Evolutionary conservation across 306 rosid species (phyloP), one percentile per base, ranked within the genome.

Genomic region (Psophocarpus tetragonolobus): DNA sequence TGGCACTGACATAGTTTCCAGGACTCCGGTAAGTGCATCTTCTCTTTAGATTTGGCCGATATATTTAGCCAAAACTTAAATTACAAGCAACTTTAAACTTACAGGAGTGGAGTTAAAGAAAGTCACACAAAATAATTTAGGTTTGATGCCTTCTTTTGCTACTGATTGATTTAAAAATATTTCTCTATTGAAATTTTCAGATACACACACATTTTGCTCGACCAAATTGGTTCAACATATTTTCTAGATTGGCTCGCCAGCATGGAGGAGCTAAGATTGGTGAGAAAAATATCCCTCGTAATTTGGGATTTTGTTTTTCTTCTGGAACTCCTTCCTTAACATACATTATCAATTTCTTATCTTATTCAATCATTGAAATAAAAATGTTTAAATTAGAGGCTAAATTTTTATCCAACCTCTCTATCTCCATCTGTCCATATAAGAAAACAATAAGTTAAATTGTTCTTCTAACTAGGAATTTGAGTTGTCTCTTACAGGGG

Each of bases 211-310:
- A 88, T 81, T 93, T 93, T 82, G 85, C 89, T 27, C 57, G 96
- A 21, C 97, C 98, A 69, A 87, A 90, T 69, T 93, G 94, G 98
- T 82, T 68, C 84, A 79, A 60, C 87, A 87, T 88, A 87, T 91
- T 93, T 85, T 87, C 97, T 35, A 90, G 77, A 69, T 75, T 93
- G 85, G 90, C 89, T 81, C 82, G 80, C 38, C 83, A 80, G 74
- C 98, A 93, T 48, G 87, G 66, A 78, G 88, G 86, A 91, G 87
- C 88, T 60, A 87, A 84, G 75, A 87, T 93, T 64, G 98, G 98
- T 93, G 82, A 85, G 96, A 75, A n/a, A 23, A 76, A 68, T 27
- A 15, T 36, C 5, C 12, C 47, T 74, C 13, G 4, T 72, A 7
- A 64, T 18, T 64, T 38, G 47, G 24, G 6, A 23, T 36, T 79